phyloP scores from a whole-genome alignment of 1,284 basidiomycete species.

The Cutaneotrichosporon sp. region DNA sequence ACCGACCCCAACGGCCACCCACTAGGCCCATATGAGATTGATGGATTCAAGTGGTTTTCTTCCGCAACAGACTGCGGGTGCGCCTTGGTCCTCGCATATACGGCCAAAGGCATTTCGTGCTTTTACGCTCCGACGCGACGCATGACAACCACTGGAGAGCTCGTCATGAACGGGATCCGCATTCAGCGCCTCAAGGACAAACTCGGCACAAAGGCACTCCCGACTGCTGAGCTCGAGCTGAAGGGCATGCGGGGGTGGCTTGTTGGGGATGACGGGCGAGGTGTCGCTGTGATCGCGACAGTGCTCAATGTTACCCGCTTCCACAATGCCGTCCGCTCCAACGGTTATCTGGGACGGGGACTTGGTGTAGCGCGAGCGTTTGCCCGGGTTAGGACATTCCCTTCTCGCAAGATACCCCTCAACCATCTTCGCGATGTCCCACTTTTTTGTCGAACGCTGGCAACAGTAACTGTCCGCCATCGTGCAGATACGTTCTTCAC shows the following conservation, averaged over 20 bases:
- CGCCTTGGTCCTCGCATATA: slow-evolving; percentile 12
- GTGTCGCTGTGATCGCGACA: slow-evolving; percentile 63
- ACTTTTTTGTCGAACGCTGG: slow-evolving; percentile 52
- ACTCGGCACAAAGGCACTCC: slow-evolving; percentile 67
- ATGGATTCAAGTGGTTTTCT: slow-evolving; percentile 79
- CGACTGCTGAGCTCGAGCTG: slow-evolving; percentile 70
- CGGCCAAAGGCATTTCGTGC: slow-evolving; percentile 56
- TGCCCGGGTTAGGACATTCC: slow-evolving; percentile 53
- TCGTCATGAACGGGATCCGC: slow-evolving; percentile 60
- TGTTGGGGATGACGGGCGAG: slow-evolving; percentile 59
- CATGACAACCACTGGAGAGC: slow-evolving; percentile 34
- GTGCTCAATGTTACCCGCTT: slow-evolving; percentile 71
- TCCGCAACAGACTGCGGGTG: slow-evolving; percentile 61
- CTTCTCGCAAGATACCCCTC: slow-evolving; percentile 50
- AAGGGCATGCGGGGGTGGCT: slow-evolving; percentile 61
- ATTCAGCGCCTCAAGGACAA: slow-evolving; percentile 74
- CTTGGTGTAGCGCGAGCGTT: slow-evolving; percentile 62
- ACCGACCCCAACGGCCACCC: slow-evolving; percentile 15
- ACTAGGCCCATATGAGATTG: slow-evolving; percentile 40
- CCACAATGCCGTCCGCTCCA: slow-evolving; percentile 43
- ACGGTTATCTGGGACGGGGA: slow-evolving; percentile 58
- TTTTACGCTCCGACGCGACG: slow-evolving; percentile 57
- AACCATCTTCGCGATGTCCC: slow-evolving; percentile 54
- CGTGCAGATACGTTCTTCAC: slow-evolving; percentile 61
- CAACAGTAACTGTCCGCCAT: slow-evolving; percentile 58